Conservation (phyloP, 768 basidiomycete species). For the Boletellus ananiceps region DNA sequence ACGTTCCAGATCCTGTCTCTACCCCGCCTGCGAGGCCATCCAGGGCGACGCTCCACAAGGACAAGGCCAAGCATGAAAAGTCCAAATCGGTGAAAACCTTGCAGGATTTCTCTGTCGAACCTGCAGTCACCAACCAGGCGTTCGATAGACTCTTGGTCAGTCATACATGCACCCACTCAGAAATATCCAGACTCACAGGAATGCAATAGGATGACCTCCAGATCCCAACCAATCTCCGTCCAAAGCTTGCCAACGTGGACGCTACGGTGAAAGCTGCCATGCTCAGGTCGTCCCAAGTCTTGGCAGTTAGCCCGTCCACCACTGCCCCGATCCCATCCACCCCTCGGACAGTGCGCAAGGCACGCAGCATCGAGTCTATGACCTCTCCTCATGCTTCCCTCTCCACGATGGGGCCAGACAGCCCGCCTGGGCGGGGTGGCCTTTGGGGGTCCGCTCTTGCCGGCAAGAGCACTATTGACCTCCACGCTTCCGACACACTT, state of each 20-base stretch:
- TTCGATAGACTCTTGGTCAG: slow-evolving; percentile 81
- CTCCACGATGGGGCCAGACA: slow-evolving; percentile 36
- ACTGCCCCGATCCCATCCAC: slow-evolving; percentile 35
- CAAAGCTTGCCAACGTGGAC: slow-evolving; percentile 78
- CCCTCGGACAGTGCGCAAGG: slow-evolving; percentile 58
- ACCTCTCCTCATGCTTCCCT: slow-evolving; percentile 45
- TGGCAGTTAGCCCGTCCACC: slow-evolving; percentile 41
- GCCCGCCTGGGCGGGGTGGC: slow-evolving; percentile 19
- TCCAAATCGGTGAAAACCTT: slow-evolving; percentile 42
- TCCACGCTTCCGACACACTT: slow-evolving; percentile 31
- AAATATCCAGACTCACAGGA: neutral
- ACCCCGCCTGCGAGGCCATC: slow-evolving; percentile 29
- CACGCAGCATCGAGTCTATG: slow-evolving; percentile 71
- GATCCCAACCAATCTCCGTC: slow-evolving; percentile 72
- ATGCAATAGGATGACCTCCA: slow-evolving; percentile 75
- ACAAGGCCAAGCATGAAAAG: slow-evolving; percentile 38
- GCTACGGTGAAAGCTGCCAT: slow-evolving; percentile 85
- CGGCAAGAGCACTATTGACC: slow-evolving; percentile 29
- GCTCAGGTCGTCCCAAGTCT: slow-evolving; percentile 77
- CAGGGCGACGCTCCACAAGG: slow-evolving; percentile 16
- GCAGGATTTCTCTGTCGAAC: slow-evolving; percentile 34
- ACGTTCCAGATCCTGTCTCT: slow-evolving; percentile 45
- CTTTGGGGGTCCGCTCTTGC: slow-evolving; percentile 25
- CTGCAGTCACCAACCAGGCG: slow-evolving; percentile 52
- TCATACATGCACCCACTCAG: neutral